These are phyloP conservation scores for Rhynchosporium secalis DNA, from an alignment of 2,329 filamentous ascomycete species.

Conservation along the genomic window DNA sequence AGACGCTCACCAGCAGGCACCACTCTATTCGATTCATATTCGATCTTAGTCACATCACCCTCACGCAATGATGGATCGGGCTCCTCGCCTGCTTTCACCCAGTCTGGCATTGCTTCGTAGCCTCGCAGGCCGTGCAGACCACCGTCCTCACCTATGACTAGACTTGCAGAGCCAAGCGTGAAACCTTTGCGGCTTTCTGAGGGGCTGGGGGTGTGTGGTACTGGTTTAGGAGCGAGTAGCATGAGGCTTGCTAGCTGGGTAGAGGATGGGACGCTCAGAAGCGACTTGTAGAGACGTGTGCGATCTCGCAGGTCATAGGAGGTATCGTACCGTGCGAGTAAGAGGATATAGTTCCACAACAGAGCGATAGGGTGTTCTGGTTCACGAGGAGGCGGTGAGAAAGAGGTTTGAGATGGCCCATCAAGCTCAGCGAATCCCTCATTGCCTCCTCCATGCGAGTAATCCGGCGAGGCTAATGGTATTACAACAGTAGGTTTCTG, in stretches of 20 bases:
- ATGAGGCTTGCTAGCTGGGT: slow-evolving; percentile 87
- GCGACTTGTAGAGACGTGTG: slow-evolving; percentile 80
- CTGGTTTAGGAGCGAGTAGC: slow-evolving; percentile 89
- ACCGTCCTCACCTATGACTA: slow-evolving; percentile 77
- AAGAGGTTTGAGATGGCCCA: slow-evolving; percentile 22
- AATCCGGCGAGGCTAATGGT: slow-evolving; percentile 32
- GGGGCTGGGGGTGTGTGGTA: slow-evolving; percentile 85
- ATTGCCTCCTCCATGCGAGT: slow-evolving; percentile 24
- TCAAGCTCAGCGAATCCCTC: slow-evolving; percentile 35
- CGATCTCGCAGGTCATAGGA: slow-evolving; percentile 95
- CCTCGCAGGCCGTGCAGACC: slow-evolving; percentile 74
- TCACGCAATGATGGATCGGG: slow-evolving; percentile 75
- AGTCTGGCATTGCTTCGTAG: slow-evolving; percentile 77
- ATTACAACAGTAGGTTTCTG: slow-evolving; percentile 33
- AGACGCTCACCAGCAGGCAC: slow-evolving; percentile 64
- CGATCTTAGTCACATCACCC: slow-evolving; percentile 46
- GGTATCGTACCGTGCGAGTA: slow-evolving; percentile 87
- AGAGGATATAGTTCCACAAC: slow-evolving; percentile 81
- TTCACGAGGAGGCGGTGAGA: slow-evolving; percentile 31
- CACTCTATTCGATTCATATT: slow-evolving; percentile 43
- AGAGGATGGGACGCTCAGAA: slow-evolving; percentile 72
- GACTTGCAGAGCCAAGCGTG: slow-evolving; percentile 78
- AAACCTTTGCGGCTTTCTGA: slow-evolving; percentile 80
- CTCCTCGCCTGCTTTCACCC: slow-evolving; percentile 79
- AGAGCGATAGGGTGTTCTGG: slow-evolving; percentile 67